These are phyloP conservation scores for Blastocystis sp. DNA, from an alignment of 352 stramenopile species.

Conservation along the genomic window DNA sequence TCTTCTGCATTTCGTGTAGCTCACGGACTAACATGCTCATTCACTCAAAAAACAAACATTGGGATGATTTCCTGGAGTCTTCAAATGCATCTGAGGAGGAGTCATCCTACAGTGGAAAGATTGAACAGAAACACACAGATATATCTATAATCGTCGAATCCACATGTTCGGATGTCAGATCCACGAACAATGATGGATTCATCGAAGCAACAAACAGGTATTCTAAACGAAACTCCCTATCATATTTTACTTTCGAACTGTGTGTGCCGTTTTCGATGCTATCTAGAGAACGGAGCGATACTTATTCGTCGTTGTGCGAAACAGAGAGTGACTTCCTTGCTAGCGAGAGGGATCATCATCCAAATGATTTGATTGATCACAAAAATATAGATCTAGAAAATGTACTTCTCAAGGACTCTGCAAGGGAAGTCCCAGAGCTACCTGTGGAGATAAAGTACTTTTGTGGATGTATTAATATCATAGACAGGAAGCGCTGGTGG, in stretches of 20 bases:
- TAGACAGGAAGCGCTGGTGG: not conserved
- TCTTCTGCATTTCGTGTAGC: not conserved
- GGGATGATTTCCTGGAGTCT: not conserved
- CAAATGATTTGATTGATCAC: not conserved
- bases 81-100: conserved; percentile 1
- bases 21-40: not conserved
- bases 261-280: not conserved
- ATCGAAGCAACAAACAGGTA: not conserved
- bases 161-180: not conserved
- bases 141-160: not conserved
- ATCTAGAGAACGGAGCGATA: conserved; percentile 20
- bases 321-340: not conserved
- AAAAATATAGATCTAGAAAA: not conserved
- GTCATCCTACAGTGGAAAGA: not conserved
- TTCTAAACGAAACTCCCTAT: not conserved
- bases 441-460: not conserved
- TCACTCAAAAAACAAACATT: not conserved
- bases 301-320: conserved; percentile 49
- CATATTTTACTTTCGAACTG: not conserved
- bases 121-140: not conserved
- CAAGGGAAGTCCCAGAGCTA: not conserved
- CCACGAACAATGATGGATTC: not conserved
- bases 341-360: not conserved
- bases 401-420: not conserved
- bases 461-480: not conserved